Evolutionary conservation across 192 early-diverging fungal genomes (phyloP), one percentile per base, ranked within the genome.

Genomic region (Rhizophagus clarus): DNA sequence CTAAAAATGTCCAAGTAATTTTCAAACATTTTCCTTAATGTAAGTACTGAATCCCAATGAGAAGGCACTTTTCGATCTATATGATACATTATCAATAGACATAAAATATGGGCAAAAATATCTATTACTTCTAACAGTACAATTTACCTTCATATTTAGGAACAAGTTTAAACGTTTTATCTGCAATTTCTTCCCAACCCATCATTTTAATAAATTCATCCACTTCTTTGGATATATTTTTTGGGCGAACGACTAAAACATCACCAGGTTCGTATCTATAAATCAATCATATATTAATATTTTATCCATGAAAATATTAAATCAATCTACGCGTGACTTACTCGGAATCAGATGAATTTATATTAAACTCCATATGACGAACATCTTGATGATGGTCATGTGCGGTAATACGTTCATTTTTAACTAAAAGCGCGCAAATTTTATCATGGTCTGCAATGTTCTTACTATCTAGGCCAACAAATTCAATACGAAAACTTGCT

Each of bases 381-480:
- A 99, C 95, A 83, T 98, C 96, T 85, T 98, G 97, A 82, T 95
- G 96, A 81, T 98, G 97, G 49, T 92, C 90, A 2, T 61, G 24
- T 1, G 91, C 79, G 0, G 97, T 97, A 31, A 98, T 88, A 12
- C 96, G 84, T 60, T 89, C 81, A 76, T 95, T 94, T 11, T 68
- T 60, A n/a, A 82, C 68, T 31, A 94, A 47, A n/a, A 72, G 77
- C 7, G 85, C 81, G 28, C 84, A 56, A 20, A 84, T 85, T 24
- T 85, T 72, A 31, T 82, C 84, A 24, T 82, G 66, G 8, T 82
- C 79, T 3, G 11, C 42, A 14, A 31, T 61, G 62, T 42, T 60
- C 15, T n/a, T 17, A 14, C 12, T 51, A 29, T n/a, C 34, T 49
- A 61, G 22, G 0, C 63, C 69, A 34, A 86, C n/a, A 77, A 91